Evolutionary conservation across 108 stramenopile species (phyloP).

Genomic region (Cyclotella kingstonii): DNA sequence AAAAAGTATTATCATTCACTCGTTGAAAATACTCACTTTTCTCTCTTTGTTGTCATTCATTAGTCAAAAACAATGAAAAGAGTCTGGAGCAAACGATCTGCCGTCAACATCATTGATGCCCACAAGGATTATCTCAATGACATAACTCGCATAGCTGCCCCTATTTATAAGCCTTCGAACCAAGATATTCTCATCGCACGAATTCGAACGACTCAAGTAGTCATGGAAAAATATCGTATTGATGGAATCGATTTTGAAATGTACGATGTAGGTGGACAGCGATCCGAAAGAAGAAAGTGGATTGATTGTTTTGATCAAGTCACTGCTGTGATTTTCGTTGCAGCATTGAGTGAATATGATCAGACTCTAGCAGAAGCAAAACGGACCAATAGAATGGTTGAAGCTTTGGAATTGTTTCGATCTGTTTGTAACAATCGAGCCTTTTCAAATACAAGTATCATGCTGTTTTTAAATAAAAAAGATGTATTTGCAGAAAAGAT

Average conservation of each 20-base stretch:
- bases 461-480: conserved; percentile 97
- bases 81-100: conserved; percentile 76
- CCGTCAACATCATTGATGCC: conserved; percentile 82
- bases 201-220: conserved; percentile 95
- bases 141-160: conserved; percentile 70
- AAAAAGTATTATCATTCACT: background rate
- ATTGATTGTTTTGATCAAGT: conserved; percentile 95
- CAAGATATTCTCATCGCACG: conserved; percentile 95
- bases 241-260: conserved; percentile 93
- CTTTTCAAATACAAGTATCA: conserved; percentile 87
- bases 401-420: conserved; percentile 93
- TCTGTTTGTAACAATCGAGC: conserved; percentile 95
- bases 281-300: conserved; percentile 91
- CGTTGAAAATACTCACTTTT: background rate
- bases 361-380: conserved; percentile 95
- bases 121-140: conserved; percentile 88
- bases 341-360: conserved; percentile 95
- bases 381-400: conserved; percentile 95
- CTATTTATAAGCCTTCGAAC: conserved; percentile 80
- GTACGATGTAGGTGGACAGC: conserved; percentile 93
- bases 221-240: conserved; percentile 85
- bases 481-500: conserved; percentile 98
- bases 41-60: background rate
- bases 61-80: conserved; percentile 45
- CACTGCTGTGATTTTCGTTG: conserved; percentile 98